Evolutionary conservation across 129 eudicot species (phyloP), one percentile per base, ranked within the genome.

Genomic region (Pulicaria dysenterica): DNA sequence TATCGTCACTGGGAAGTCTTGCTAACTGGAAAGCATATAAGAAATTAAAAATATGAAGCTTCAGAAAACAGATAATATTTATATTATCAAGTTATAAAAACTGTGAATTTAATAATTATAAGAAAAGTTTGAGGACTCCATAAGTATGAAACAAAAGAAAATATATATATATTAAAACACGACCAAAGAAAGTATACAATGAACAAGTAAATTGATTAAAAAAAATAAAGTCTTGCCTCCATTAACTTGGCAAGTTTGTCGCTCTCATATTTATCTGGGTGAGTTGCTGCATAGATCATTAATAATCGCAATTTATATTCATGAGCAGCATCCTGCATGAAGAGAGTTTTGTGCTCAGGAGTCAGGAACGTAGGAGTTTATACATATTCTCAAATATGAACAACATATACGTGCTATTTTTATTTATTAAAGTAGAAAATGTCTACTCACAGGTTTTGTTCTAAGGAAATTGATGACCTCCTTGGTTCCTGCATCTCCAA

Each of bases 401-500:
- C 14, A 73, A 55, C 63, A 53, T 11, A 41, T 51, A 44, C 40
- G 69, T 40, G 41, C 53, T 74, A 66, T 51, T 38, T 46, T 36
- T 37, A 6, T 7, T 44, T 10, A 70, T 74, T 37, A 19, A 44
- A 45, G n/a, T 17, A 78, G 13, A 57, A 38, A 75, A 11, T 4
- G 45, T 40, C 48, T 49, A 17, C 84, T 73, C 74, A 94, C 99
- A 78, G 78, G 82, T 67, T 90, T 80, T 19, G 75, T 69, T 72
- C 90, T 86, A 72, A 90, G 88, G 77, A 94, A 90, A 63, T 86
- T 90, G 63, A 82, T 90, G 68, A 94, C 74, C 37, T 90, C 97
- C 47, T 94, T 94, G 63, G 97, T 90, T 79, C 99, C 99, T 24
- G 94, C 99, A 88, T 94, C 99, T 80, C 99, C 97, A 70, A 94